Base-by-base conservation (phyloP, 2,329 filamentous ascomycete species). In the Dactylellina parvicollis region DNA sequence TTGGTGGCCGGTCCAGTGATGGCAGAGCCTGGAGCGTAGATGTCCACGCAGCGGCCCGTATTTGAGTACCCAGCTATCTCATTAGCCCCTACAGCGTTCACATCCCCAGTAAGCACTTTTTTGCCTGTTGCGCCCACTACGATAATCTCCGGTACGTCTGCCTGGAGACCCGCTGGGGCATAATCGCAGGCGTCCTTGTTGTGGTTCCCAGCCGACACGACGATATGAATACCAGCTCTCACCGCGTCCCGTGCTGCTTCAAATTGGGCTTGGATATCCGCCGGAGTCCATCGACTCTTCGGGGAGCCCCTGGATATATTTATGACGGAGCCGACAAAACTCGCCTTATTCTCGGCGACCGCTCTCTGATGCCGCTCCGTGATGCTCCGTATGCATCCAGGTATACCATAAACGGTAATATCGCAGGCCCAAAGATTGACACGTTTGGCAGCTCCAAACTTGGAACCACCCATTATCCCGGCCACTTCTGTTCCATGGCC, bases 11-110 rank as follows among this genome's bases (percentile, higher is more conserved):
- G 30, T 9, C 16, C 34, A n/a, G 40, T 56, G 22, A 56, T 56
- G 32, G n/a, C 20, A 22, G 52, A 12, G 1, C 61, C 61, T n/a
- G 61, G 61, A 7, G 61, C 61, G 20, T 38, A 66, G 8, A 66
- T 55, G 32, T 57, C 50, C 16, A 66, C 40, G 24, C 61, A 66
- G 1, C 10, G 28, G 0, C 61, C 61, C 12, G 28, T 47, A 32
- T 56, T 66, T 5, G 61, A 56, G 22, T 54, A 54, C 18, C 49
- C 49, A 9, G 49, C 9, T 36, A 54, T 36, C 24, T 54, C 28
- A 36, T 52, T 52, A 34, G 34, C 47, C 1, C 47, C 47, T 16
- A 12, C 24, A 5, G 47, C 47, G 18, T 55, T 32, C 20, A 38
- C 24, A 8, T 55, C 50, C 24, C 47, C 47, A 10, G 47, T 36